phyloP scores from a whole-genome alignment of 116 monocot genomes.

The Cymodocea nodosa region DNA sequence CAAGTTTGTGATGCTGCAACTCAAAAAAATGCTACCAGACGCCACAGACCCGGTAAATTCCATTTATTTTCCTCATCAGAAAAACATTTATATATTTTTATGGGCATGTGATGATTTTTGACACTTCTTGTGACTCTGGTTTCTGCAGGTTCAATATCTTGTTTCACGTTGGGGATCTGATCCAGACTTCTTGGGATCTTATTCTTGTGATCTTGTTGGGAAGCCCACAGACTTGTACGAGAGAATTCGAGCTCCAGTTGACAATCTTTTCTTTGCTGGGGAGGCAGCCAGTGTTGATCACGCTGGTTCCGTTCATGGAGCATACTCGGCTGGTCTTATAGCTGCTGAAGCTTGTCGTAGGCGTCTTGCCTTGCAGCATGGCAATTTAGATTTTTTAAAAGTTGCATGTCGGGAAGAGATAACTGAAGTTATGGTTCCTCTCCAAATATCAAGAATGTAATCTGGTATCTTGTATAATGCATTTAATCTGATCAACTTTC shows the following conservation, averaged over 20 bases:
- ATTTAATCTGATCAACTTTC: no score
- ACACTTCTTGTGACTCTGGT: neutral
- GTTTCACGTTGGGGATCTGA: slow-evolving; percentile 85
- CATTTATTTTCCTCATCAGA: neutral
- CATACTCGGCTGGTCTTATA: slow-evolving; percentile 52
- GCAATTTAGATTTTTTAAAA: slow-evolving; percentile 41
- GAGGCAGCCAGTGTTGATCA: slow-evolving; percentile 72
- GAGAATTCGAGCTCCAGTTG: slow-evolving; percentile 52
- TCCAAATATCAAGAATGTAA: slow-evolving; percentile 83
- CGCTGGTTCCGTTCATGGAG: slow-evolving; percentile 81
- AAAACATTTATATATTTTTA: neutral
- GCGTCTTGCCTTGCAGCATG: slow-evolving; percentile 42
- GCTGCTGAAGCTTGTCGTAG: slow-evolving; percentile 70
- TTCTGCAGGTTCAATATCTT: slow-evolving; percentile 57
- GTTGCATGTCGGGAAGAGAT: slow-evolving; percentile 46
- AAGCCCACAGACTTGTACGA: slow-evolving; percentile 60
- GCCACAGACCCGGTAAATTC: slow-evolving; percentile 44
- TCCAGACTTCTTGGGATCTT: slow-evolving; percentile 52
- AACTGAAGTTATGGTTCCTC: slow-evolving; percentile 56
- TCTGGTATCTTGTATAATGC: no score
- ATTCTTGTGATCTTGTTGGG: slow-evolving; percentile 66
- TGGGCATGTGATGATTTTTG: neutral
- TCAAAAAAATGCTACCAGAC: slow-evolving; percentile 56
- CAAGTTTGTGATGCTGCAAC: slow-evolving; percentile 35
- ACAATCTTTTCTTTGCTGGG: slow-evolving; percentile 80